Evolutionary conservation across 768 basidiomycete species (phyloP), one percentile per base, ranked within the genome.

Genomic region (Exsudoporus frostii): DNA sequence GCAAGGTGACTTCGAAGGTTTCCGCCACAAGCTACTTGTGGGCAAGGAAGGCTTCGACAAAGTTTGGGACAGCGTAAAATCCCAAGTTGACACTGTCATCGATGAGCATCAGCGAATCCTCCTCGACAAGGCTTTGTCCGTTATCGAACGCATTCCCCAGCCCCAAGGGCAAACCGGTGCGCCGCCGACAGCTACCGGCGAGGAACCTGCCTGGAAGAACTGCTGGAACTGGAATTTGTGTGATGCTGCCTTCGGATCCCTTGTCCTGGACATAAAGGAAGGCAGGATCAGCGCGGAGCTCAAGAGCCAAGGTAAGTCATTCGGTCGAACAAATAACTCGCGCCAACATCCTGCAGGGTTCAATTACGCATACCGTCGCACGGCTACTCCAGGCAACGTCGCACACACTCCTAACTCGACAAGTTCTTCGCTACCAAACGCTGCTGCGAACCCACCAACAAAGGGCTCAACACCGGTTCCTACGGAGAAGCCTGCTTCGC

Each of bases 151-250:
- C 42, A 73, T 97, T 7, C 95, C 95, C 1, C 73, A 79, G 5
- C 59, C 76, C 0, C 76, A 79, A 27, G 69, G 70, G 32, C 67
- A 70, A 17, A 64, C 61, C 4, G 70, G 68, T 19, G 58, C 66
- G 6, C 77, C 75, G 0, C 76, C 79, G 8, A 75, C 79, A 1
- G 75, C 79, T 9, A 76, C 80, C 3, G 79, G 81, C 3, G 96
- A 99, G 68, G 94, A 98, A 62, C 85, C 88, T 4, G 86, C 91
- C 0, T 99, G 97, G 97, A 99, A 98, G 73, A 98, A 97, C 68
- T 93, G 92, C 68, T 98, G 96, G 96, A 93, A 97, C 68, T 97
- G 96, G 96, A 96, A 98, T 64, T 74, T 98, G 39, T 94, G 94
- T 58, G 97, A 99, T 61, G 96, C 96, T 7, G 90, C 93, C 2